A percentile compares a stretch with the other conserved stretches of the same genome.
These are phyloP conservation scores for Excoecaria agallocha DNA, from an alignment of 345 rosid species.

Conservation along the genomic window DNA sequence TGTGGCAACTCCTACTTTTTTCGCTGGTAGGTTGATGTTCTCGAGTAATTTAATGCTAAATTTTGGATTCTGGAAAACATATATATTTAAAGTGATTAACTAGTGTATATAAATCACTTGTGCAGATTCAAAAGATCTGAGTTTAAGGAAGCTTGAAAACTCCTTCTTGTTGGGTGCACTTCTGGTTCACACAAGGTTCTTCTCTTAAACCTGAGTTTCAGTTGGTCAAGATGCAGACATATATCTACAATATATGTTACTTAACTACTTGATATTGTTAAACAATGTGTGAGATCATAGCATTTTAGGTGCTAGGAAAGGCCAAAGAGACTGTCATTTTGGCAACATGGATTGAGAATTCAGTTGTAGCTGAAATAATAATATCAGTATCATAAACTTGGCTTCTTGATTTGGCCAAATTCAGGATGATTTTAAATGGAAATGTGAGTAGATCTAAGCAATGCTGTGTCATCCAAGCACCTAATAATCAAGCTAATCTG, in stretches of 20 bases:
- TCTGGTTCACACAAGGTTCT: slow-evolving; percentile 68
- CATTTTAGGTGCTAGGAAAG: not conserved
- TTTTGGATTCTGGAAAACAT: not conserved
- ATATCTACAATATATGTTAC: not conserved
- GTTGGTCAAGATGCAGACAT: slow-evolving; percentile 5
- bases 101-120: slow-evolving; percentile 4
- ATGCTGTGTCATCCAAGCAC: not conserved
- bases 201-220: slow-evolving; percentile 16
- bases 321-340: not conserved
- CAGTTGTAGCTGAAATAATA: not conserved
- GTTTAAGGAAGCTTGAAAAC: slow-evolving; percentile 63
- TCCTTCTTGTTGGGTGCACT: slow-evolving; percentile 84
- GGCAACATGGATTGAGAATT: not conserved
- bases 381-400: not conserved
- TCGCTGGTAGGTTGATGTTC: slow-evolving; percentile 57
- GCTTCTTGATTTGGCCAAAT: not conserved
- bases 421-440: not conserved
- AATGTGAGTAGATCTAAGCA: not conserved
- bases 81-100: not conserved
- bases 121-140: slow-evolving; percentile 75
- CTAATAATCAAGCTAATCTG: not conserved
- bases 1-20: slow-evolving; percentile 76
- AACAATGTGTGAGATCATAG: not conserved
- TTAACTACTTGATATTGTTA: not conserved
- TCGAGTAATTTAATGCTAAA: slow-evolving; percentile 11